Evolutionary conservation across 148 eudicot genomes (phyloP), one percentile per base, ranked within the genome.

Genomic region (Spergularia marina): DNA sequence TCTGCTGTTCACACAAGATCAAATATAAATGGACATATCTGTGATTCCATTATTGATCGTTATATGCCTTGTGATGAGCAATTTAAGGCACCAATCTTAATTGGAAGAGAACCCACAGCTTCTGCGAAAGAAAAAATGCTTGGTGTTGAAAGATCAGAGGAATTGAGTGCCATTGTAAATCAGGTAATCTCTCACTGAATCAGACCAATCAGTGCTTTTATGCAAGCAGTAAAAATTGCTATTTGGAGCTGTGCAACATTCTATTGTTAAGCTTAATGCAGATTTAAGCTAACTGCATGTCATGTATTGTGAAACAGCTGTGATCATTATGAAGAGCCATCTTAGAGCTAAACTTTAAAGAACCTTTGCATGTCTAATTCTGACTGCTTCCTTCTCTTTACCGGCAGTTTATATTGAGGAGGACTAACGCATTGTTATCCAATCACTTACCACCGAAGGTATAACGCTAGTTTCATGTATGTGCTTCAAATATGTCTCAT

Each of bases 401-500:
- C 23, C 69, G 71, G 18, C 97, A 96, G 99, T 96, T 96, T 84
- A 91, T 96, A 81, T 76, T 96, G 88, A 87, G 99, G 83, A 91
- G 99, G 84, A 92, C 98, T 30, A 96, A 96, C 81, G 91, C 98
- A 17, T 72, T 96, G 78, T 82, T 96, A 76, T 96, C 99, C 6
- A 96, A 92, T 86, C 99, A 96, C 86, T 79, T 96, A 77, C 99
- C 99, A 72, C 99, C 99, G 74, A 96, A 96, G 99, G 99, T 96
- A 86, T 76, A 68, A 5, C 10, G 4, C 10, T 44, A 44, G 8
- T 6, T 44, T 44, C 49, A 6, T 44, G 49, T 44, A 44, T 9
- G 49, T 6, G 8, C 49, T 44, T 44, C 49, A 44, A 44, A 44
- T 44, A 44, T 4, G 49, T 44, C 49, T 6, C 10, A 44, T 6